Percentiles rank a stretch among this genome's conserved stretches.
Evolutionary conservation across 805 yeast species (phyloP).

Genomic region (Zygosaccharomyces rouxii): DNA sequence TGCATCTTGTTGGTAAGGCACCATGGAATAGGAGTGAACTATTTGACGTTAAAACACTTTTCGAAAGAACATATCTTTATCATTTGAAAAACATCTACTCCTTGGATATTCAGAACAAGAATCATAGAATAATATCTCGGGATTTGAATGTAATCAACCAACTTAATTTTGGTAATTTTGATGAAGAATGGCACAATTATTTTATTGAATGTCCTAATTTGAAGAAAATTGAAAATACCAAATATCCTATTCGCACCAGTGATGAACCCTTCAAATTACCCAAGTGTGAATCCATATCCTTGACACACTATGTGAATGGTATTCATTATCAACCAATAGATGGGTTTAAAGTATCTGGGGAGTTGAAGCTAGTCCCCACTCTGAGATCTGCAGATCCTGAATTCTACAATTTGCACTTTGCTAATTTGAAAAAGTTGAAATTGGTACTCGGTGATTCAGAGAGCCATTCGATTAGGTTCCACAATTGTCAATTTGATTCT

Average conservation of each 20-base stretch:
- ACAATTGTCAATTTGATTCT: slow-evolving; percentile 19
- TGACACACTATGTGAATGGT: slow-evolving; percentile 21
- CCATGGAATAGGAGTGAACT: slow-evolving; percentile 7
- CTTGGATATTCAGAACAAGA: slow-evolving; percentile 16
- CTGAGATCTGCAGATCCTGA: slow-evolving; percentile 17
- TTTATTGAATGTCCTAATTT: slow-evolving; percentile 19
- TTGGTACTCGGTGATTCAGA: slow-evolving; percentile 9
- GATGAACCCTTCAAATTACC: slow-evolving; percentile 19
- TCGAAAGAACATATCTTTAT: slow-evolving; percentile 24
- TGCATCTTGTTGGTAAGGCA: slow-evolving; percentile 25
- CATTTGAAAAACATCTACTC: slow-evolving; percentile 21
- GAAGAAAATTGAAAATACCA: slow-evolving; percentile 18
- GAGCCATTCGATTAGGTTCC: slow-evolving; percentile 14
- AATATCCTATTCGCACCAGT: slow-evolving; percentile 16
- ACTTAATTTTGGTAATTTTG: slow-evolving; percentile 10
- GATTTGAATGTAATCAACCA: slow-evolving; percentile 19
- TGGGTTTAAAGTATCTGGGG: slow-evolving; percentile 16
- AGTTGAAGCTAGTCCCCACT: slow-evolving; percentile 17
- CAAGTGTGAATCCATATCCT: slow-evolving; percentile 18
- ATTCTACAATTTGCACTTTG: slow-evolving; percentile 19
- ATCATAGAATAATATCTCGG: slow-evolving; percentile 17
- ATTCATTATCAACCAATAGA: slow-evolving; percentile 19
- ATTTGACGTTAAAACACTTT: slow-evolving; percentile 26
- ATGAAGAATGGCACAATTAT: slow-evolving; percentile 11
- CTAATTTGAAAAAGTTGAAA: slow-evolving; percentile 13